A percentile compares a stretch with the other conserved stretches of the same genome.
These are phyloP conservation scores for Penicillium odoratum DNA, from an alignment of 495 filamentous ascomycete genomes.

Conservation along the genomic window DNA sequence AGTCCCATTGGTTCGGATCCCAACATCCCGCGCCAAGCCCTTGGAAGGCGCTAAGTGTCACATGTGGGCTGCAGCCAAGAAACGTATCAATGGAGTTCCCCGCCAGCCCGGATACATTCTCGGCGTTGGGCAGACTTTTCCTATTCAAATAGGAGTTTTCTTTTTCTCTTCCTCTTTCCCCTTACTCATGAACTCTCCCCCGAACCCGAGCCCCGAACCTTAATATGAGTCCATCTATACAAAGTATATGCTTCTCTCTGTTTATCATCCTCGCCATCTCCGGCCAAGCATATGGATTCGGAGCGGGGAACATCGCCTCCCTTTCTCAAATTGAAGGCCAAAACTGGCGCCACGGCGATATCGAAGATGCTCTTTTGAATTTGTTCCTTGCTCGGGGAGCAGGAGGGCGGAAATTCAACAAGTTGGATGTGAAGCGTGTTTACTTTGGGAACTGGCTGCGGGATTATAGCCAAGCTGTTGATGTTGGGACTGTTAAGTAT, in stretches of 20 bases:
- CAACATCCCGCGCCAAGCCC: background rate
- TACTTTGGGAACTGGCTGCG: conserved; percentile 93
- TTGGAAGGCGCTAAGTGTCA: background rate
- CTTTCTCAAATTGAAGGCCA: conserved; percentile 76
- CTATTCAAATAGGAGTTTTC: conserved; percentile 9
- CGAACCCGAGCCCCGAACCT: background rate
- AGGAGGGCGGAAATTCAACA: conserved; percentile 83
- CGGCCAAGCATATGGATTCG: conserved; percentile 72
- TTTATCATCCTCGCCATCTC: conserved; percentile 60
- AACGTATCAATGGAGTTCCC: conserved; percentile 10
- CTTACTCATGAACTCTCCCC: background rate
- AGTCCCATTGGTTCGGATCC: too few species aligned
- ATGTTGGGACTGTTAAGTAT: conserved; percentile 84
- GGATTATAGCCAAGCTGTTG: conserved; percentile 66
- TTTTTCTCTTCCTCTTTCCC: conserved; percentile 5
- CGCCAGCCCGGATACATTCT: conserved; percentile 8
- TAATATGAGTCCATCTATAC: conserved; percentile 29
- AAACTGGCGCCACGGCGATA: conserved; percentile 90
- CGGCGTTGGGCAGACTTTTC: conserved; percentile 7
- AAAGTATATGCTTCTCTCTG: conserved; percentile 43
- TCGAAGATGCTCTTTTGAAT: conserved; percentile 82
- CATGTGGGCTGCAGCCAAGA: conserved; percentile 16
- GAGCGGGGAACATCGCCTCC: conserved; percentile 81
- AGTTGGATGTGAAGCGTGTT: conserved; percentile 81
- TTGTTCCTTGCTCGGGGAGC: conserved; percentile 73